Evolutionary conservation across 2,329 filamentous ascomycete genomes (phyloP).

Genomic region (Claviceps sp.): DNA sequence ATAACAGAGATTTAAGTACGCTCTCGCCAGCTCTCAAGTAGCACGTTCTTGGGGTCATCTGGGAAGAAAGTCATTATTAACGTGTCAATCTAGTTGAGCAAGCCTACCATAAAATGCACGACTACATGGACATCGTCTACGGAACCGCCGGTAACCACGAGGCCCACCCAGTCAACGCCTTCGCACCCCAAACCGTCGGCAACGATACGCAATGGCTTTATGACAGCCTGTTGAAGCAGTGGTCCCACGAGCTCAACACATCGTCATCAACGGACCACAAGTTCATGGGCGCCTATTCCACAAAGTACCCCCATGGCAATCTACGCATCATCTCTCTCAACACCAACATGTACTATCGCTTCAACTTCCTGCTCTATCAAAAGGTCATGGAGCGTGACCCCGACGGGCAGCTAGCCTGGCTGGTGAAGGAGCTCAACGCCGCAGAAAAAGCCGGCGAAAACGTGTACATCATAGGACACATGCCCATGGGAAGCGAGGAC

Average conservation of each 20-base stretch:
- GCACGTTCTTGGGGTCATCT: too few relatives aligned
- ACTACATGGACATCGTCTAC: slow-evolving; percentile 31
- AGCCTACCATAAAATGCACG: slow-evolving; percentile 33
- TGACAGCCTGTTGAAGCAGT: slow-evolving; percentile 30
- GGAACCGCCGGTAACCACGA: slow-evolving; percentile 46
- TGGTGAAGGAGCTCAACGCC: slow-evolving; percentile 36
- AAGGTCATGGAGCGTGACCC: slow-evolving; percentile 34
- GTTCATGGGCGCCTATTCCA: slow-evolving; percentile 36
- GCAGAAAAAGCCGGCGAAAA: slow-evolving; percentile 37
- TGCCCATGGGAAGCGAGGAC: slow-evolving; percentile 35
- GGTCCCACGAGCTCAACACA: slow-evolving; percentile 33
- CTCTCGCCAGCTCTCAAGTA: not conserved
- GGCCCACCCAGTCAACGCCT: slow-evolving; percentile 36
- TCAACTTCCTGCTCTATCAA: slow-evolving; percentile 43
- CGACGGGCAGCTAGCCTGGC: slow-evolving; percentile 36
- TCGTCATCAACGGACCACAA: slow-evolving; percentile 17
- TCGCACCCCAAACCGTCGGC: slow-evolving; percentile 26
- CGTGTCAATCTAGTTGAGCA: slow-evolving; percentile 21
- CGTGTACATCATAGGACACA: slow-evolving; percentile 44
- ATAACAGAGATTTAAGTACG: slow-evolving; percentile 18
- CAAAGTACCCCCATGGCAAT: slow-evolving; percentile 28
- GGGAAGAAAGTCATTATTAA: not conserved
- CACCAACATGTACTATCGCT: slow-evolving; percentile 45
- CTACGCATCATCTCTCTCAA: slow-evolving; percentile 46
- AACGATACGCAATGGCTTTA: slow-evolving; percentile 39